A percentile compares a stretch with the other conserved stretches of the same genome.
These are phyloP conservation scores for Acmispon strigosus DNA, from an alignment of 306 rosid genomes.

Conservation along the genomic window DNA sequence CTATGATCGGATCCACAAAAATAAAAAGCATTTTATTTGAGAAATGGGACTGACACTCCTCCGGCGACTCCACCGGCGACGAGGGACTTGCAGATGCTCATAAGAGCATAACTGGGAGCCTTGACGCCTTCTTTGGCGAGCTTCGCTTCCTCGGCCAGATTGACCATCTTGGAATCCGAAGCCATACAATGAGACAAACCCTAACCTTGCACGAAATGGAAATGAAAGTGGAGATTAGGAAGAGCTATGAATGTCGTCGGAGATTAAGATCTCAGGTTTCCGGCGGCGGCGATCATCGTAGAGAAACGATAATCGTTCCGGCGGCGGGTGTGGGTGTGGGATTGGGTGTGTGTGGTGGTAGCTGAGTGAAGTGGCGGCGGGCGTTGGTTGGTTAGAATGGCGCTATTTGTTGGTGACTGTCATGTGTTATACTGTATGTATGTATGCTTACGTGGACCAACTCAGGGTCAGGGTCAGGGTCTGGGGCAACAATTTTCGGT, in stretches of 20 bases:
- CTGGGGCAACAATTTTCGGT: too few relatives aligned
- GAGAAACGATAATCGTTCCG: too few relatives aligned
- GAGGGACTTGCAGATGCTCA: slow-evolving; percentile 73
- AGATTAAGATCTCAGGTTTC: background rate
- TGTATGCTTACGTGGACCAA: too few relatives aligned
- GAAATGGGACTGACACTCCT: slow-evolving; percentile 65
- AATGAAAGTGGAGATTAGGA: background rate
- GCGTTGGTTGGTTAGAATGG: too few relatives aligned
- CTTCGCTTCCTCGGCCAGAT: slow-evolving; percentile 82
- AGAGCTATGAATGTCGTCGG: background rate
- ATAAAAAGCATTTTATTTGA: background rate
- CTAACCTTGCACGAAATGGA: background rate
- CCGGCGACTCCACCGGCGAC: slow-evolving; percentile 95
- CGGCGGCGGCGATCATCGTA: background rate
- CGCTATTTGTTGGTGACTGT: too few relatives aligned
- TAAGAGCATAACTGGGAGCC: slow-evolving; percentile 55
- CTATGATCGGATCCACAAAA: background rate
- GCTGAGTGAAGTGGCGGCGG: too few relatives aligned
- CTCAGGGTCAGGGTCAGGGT: too few relatives aligned
- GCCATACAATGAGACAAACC: slow-evolving; percentile 35
- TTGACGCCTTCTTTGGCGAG: slow-evolving; percentile 73
- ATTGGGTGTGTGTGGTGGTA: too few relatives aligned
- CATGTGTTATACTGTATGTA: too few relatives aligned
- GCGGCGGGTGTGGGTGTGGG: too few relatives aligned
- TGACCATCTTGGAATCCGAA: slow-evolving; percentile 77